Conservation (phyloP, 2,329 filamentous ascomycete genomes). For the Periconia sp. region DNA sequence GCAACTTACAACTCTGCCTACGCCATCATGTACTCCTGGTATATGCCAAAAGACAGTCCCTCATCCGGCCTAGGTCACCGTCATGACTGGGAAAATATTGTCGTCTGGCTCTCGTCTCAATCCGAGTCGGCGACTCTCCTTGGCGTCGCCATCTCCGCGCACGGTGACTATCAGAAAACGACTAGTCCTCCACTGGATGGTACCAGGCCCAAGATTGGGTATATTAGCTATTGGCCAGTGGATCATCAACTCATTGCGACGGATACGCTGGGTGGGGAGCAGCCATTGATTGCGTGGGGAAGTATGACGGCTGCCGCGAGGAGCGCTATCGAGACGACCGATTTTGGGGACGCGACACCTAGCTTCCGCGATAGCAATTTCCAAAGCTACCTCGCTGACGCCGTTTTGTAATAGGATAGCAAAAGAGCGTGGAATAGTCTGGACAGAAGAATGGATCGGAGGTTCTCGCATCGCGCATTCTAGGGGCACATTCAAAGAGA, state of each 20-base stretch:
- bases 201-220: constrained; percentile 55
- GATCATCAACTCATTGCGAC: constrained; percentile 56
- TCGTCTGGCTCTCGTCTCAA: constrained; percentile 57
- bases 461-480: no score
- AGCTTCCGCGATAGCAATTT: constrained; percentile 58
- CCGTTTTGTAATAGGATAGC: constrained; percentile 21
- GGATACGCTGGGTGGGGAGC: constrained; percentile 48
- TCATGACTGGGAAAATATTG: constrained; percentile 63
- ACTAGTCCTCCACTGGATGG: constrained; percentile 50
- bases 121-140: constrained; percentile 50
- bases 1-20: constrained; percentile 50
- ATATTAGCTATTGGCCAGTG: constrained; percentile 56
- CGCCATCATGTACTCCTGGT: constrained; percentile 62
- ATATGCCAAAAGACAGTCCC: constrained; percentile 57
- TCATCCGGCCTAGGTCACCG: constrained; percentile 56
- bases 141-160: constrained; percentile 60
- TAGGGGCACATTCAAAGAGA: no score
- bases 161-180: constrained; percentile 56
- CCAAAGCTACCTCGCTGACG: constrained; percentile 50
- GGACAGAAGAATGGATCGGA: not conserved
- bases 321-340: constrained; percentile 51
- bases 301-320: constrained; percentile 53
- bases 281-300: constrained; percentile 59
- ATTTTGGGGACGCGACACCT: constrained; percentile 56
- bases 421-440: not conserved